These are phyloP conservation scores for Monosporascus sp. DNA, from an alignment of 2,329 filamentous ascomycete genomes.

Conservation along the genomic window DNA sequence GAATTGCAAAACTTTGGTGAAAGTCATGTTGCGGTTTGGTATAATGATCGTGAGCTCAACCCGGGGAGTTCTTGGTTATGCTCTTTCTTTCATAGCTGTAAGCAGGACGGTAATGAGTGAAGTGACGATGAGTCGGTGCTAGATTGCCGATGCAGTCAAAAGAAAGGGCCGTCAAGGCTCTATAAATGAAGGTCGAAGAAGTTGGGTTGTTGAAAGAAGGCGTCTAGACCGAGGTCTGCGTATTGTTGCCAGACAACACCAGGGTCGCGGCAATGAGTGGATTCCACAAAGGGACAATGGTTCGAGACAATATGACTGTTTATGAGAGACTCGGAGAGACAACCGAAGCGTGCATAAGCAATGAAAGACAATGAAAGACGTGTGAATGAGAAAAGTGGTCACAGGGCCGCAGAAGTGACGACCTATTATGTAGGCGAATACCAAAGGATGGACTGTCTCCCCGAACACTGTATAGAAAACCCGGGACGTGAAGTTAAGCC, in stretches of 20 bases:
- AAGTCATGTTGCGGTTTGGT: conserved; percentile 13
- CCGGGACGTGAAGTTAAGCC: too few relatives aligned
- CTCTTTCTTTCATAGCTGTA: not conserved
- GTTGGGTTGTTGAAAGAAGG: not conserved
- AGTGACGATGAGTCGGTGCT: too few relatives aligned
- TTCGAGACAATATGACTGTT: not conserved
- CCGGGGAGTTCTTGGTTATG: not conserved
- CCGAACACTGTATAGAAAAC: too few relatives aligned
- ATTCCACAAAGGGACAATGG: not conserved
- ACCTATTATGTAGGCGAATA: too few relatives aligned
- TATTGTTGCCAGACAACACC: not conserved
- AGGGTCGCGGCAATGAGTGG: not conserved
- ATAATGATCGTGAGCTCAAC: not conserved
- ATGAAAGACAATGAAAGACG: not conserved
- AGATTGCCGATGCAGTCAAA: not conserved
- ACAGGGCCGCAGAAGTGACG: too few relatives aligned
- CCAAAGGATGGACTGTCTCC: too few relatives aligned
- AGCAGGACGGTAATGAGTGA: too few relatives aligned
- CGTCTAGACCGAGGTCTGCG: not conserved
- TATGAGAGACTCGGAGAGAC: not conserved
- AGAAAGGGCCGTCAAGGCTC: not conserved
- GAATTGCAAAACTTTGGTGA: conserved; percentile 18
- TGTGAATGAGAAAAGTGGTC: not conserved
- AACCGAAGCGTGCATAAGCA: not conserved
- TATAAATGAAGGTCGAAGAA: not conserved